Percentiles rank a stretch among this genome's conserved stretches.
Evolutionary conservation across 768 basidiomycete genomes (phyloP).

Genomic region (Tulasnella sp.): DNA sequence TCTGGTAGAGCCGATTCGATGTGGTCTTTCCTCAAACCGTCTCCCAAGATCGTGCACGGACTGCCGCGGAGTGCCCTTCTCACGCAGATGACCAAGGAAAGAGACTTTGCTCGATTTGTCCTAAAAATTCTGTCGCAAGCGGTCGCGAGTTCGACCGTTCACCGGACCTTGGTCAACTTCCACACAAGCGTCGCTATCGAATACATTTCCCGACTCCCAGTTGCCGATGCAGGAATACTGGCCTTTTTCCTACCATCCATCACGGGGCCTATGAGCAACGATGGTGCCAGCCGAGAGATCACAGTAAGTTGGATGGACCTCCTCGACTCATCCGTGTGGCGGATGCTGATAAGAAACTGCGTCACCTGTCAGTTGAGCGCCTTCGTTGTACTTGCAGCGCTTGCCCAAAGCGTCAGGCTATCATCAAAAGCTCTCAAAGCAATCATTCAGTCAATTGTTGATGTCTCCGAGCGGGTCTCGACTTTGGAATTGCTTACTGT

Average conservation of each 20-base stretch:
- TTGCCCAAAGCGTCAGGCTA: slow-evolving; percentile 64
- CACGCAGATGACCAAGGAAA: slow-evolving; percentile 67
- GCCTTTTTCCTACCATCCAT: slow-evolving; percentile 56
- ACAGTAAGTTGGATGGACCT: slow-evolving; percentile 19
- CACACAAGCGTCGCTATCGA: slow-evolving; percentile 76
- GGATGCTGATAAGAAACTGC: not conserved
- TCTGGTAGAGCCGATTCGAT: slow-evolving; percentile 41
- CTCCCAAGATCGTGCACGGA: slow-evolving; percentile 71
- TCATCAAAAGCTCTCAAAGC: slow-evolving; percentile 56
- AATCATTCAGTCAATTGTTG: slow-evolving; percentile 52
- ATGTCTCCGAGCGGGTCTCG: slow-evolving; percentile 44
- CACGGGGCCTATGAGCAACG: not conserved
- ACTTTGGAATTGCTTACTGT: slow-evolving; percentile 63
- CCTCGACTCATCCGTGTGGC: not conserved
- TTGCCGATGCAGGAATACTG: slow-evolving; percentile 61
- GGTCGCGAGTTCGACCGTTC: slow-evolving; percentile 48
- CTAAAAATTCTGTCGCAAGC: slow-evolving; percentile 56
- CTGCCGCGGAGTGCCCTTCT: slow-evolving; percentile 71
- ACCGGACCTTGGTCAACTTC: slow-evolving; percentile 76
- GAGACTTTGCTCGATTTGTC: slow-evolving; percentile 70
- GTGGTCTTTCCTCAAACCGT: slow-evolving; percentile 68
- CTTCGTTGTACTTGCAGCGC: slow-evolving; percentile 65
- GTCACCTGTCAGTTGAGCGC: slow-evolving; percentile 55
- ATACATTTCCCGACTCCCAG: slow-evolving; percentile 59
- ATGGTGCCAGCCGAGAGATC: slow-evolving; percentile 1